Evolutionary conservation across 2,329 filamentous ascomycete species (phyloP).

Genomic region (Aspergillus sp.): DNA sequence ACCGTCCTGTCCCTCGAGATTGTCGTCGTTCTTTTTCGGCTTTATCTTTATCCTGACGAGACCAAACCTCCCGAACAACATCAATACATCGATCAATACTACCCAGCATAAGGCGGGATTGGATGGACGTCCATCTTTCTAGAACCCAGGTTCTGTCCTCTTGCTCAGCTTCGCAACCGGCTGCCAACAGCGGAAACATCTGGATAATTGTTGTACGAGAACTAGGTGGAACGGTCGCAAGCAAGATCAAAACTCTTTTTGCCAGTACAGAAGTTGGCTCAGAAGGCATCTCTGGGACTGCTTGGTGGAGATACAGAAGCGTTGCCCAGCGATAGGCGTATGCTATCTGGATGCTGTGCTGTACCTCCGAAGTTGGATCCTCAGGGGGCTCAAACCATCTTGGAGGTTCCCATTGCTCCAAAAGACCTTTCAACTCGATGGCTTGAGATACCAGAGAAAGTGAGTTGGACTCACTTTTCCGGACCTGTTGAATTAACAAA

Average conservation of each 20-base stretch:
- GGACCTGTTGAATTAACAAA: constrained; percentile 60
- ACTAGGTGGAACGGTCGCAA: constrained; percentile 59
- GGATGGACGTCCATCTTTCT: constrained; percentile 59
- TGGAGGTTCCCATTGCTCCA: constrained; percentile 60
- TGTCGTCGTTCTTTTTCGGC: constrained; percentile 32
- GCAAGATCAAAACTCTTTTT: constrained; percentile 55
- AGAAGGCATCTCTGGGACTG: constrained; percentile 63
- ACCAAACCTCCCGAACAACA: constrained; percentile 64
- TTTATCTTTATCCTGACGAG: constrained; percentile 53
- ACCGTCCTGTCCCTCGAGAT: constrained; percentile 21
- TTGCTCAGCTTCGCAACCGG: constrained; percentile 59
- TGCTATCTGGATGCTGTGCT: constrained; percentile 62
- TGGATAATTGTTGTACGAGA: constrained; percentile 64
- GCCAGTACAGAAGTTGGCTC: constrained; percentile 54
- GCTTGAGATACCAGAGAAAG: constrained; percentile 59
- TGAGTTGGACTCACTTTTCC: constrained; percentile 51
- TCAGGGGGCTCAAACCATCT: constrained; percentile 57
- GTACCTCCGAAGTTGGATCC: constrained; percentile 58
- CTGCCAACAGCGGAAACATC: constrained; percentile 64
- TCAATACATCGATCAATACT: constrained; percentile 63
- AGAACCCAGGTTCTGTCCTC: constrained; percentile 63
- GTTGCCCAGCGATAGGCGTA: constrained; percentile 65
- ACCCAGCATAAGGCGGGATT: constrained; percentile 59
- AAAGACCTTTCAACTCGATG: constrained; percentile 55
- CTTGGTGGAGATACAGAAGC: constrained; percentile 62